Evolutionary conservation across 2,329 filamentous ascomycete species (phyloP).

Genomic region (Myrmaecium sp.): DNA sequence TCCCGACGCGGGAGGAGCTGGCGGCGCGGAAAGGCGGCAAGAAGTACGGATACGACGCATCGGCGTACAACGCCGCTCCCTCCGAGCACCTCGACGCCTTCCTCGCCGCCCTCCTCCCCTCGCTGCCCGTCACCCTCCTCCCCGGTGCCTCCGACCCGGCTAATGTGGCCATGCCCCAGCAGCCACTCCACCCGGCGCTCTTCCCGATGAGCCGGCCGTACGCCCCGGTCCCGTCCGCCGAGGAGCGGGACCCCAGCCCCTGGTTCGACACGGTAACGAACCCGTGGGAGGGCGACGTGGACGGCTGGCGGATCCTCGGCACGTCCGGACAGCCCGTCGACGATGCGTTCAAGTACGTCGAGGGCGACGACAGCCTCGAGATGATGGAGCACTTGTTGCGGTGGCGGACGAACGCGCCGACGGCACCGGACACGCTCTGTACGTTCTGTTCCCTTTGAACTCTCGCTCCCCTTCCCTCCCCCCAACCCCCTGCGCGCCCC

Average conservation of each 20-base stretch:
- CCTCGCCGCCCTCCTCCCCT: conserved; percentile 63
- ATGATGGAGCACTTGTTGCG: conserved; percentile 92
- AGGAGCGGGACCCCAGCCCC: conserved; percentile 16
- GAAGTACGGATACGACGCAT: conserved; percentile 90
- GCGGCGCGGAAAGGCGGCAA: conserved; percentile 33
- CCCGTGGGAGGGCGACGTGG: conserved; percentile 78
- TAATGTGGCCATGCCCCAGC: conserved; percentile 78
- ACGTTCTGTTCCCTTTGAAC: conserved; percentile 25
- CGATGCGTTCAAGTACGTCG: conserved; percentile 83
- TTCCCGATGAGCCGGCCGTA: conserved; percentile 64
- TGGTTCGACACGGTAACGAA: conserved; percentile 89
- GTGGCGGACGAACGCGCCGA: conserved; percentile 83
- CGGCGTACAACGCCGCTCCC: conserved; percentile 71
- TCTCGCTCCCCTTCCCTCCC: not conserved
- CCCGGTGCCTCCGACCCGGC: conserved; percentile 75
- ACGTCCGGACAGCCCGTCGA: conserved; percentile 86
- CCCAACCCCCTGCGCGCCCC: not conserved
- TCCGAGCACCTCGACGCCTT: conserved; percentile 73
- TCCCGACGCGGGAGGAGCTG: conserved; percentile 29
- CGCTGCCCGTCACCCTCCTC: conserved; percentile 74
- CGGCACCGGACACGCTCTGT: conserved; percentile 91
- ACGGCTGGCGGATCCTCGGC: conserved; percentile 75
- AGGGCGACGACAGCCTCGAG: conserved; percentile 56
- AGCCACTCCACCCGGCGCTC: conserved; percentile 83
- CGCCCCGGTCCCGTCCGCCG: conserved; percentile 29